These are phyloP conservation scores for Musa troglodytarum DNA, from an alignment of 176 grass and related monocot species.

Conservation along the genomic window DNA sequence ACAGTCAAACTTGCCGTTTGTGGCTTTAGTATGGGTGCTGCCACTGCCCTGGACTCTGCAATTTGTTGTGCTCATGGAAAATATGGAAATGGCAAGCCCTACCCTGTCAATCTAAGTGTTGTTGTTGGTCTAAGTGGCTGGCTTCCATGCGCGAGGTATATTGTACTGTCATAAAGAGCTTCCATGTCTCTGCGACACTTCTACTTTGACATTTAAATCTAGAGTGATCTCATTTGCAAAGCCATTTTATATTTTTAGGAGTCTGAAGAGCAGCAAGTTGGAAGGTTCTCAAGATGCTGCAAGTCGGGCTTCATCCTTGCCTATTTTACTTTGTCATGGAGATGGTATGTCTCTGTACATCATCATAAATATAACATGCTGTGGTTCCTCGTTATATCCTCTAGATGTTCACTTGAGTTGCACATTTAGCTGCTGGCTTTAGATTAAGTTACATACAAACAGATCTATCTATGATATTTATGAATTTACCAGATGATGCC, in stretches of 20 bases:
- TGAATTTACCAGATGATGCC: too few relatives aligned
- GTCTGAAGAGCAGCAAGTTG: constrained; percentile 73
- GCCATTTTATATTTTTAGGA: constrained; percentile 31
- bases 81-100: constrained; percentile 86
- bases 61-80: constrained; percentile 86
- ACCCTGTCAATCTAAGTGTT: constrained; percentile 58
- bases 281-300: constrained; percentile 66
- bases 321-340: constrained; percentile 94
- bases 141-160: constrained; percentile 82
- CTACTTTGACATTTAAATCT: not conserved
- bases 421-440: not conserved
- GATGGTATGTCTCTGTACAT: constrained; percentile 34
- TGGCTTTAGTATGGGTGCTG: constrained; percentile 98
- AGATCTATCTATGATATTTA: too few relatives aligned
- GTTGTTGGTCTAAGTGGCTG: constrained; percentile 92
- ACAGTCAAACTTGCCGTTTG: constrained; percentile 86
- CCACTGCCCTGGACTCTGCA: constrained; percentile 80
- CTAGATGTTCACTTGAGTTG: not conserved
- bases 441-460: too few relatives aligned
- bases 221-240: not conserved
- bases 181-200: not conserved
- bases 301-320: constrained; percentile 69
- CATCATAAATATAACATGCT: not conserved
- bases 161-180: constrained; percentile 12
- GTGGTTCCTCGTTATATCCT: not conserved